Percentiles rank a stretch among this genome's conserved stretches.
Evolutionary conservation across 2,329 filamentous ascomycete genomes (phyloP).

Genomic region (Neopestalotiopsis rosae): DNA sequence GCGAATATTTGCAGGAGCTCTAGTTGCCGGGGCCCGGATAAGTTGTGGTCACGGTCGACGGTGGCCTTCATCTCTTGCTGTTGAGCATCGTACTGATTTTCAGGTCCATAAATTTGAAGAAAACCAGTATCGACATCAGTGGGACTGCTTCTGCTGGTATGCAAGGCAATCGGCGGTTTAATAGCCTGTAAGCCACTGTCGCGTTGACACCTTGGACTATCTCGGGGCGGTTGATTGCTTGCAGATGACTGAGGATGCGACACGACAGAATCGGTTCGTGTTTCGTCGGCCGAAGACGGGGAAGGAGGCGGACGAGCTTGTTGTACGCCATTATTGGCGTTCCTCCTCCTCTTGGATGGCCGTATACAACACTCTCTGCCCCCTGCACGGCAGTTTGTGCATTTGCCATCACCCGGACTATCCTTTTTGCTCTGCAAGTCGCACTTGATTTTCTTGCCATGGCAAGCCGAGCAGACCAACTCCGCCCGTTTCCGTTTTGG

Average conservation of each 20-base stretch:
- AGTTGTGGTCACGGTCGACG: conserved; percentile 28
- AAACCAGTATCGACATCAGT: conserved; percentile 42
- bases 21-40: conserved; percentile 26
- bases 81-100: conserved; percentile 37
- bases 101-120: conserved; percentile 39
- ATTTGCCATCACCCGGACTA: background rate
- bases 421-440: conserved; percentile 34
- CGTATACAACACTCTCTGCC: conserved; percentile 5
- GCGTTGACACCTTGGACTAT: conserved; percentile 8
- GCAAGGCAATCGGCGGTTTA: background rate
- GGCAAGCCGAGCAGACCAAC: conserved; percentile 36
- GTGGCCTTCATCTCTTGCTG: conserved; percentile 35
- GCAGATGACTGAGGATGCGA: background rate
- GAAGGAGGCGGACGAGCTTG: conserved; percentile 4
- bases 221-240: background rate
- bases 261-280: background rate
- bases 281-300: background rate
- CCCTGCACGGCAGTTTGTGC: conserved; percentile 18
- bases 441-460: conserved; percentile 43
- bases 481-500: conserved; percentile 40
- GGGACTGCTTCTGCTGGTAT: conserved; percentile 29
- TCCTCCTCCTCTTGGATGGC: conserved; percentile 7
- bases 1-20: conserved; percentile 45
- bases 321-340: background rate
- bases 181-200: background rate